phyloP scores from a whole-genome alignment of 805 yeast genomes.

The Kuraishia piskuri region DNA sequence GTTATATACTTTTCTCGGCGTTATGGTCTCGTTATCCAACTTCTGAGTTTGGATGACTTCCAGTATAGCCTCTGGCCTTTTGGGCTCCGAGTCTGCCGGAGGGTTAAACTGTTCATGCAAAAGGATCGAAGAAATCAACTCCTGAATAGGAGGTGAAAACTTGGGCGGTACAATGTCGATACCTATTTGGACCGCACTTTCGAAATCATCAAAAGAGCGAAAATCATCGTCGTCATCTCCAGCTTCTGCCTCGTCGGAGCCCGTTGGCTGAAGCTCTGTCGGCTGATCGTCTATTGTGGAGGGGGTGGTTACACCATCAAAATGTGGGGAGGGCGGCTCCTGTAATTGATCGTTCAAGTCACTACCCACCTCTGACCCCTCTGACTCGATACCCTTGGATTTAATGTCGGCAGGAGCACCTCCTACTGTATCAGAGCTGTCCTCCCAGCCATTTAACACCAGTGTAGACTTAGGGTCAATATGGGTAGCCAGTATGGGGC shows the following conservation, averaged over 20 bases:
- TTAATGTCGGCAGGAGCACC: neutral
- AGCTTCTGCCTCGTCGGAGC: neutral
- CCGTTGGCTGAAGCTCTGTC: neutral
- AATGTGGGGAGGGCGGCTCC: neutral
- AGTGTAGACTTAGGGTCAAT: neutral
- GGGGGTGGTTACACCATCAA: neutral
- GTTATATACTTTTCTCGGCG: slow-evolving; percentile 8
- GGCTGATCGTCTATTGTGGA: neutral
- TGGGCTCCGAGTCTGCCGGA: neutral
- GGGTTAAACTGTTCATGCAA: neutral
- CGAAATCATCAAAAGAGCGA: slow-evolving; percentile 14
- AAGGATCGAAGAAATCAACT: slow-evolving; percentile 5
- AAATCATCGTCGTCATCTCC: slow-evolving; percentile 14
- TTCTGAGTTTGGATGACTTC: neutral
- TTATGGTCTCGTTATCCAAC: slow-evolving; percentile 6
- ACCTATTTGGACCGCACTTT: neutral
- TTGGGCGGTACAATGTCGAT: slow-evolving; percentile 5
- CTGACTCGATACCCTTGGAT: neutral
- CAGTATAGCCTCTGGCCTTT: slow-evolving; percentile 1
- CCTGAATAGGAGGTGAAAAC: neutral
- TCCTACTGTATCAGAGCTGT: neutral
- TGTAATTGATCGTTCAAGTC: neutral
- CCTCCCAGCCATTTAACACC: neutral
- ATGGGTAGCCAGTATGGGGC: neutral
- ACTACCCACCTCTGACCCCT: neutral